Evolutionary conservation across 1,284 basidiomycete species (phyloP), one percentile per base, ranked within the genome.

Genomic region (Neonothopanus nambi): DNA sequence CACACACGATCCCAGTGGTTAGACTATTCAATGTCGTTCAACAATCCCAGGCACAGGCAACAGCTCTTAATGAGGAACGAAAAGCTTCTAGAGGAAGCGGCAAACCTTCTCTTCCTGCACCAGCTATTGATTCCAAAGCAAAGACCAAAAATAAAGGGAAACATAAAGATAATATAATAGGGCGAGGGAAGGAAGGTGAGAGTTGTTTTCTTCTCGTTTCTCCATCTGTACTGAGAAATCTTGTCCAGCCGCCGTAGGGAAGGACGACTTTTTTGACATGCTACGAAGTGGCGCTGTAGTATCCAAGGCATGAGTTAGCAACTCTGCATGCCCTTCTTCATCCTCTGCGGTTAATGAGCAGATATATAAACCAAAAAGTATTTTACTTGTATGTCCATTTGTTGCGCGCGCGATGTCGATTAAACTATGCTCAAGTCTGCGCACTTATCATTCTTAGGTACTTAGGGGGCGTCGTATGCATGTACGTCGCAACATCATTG

Each of bases 1-100:
- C 35, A 42, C 23, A 36, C 23, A 17, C 11, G 26, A 18, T 38
- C 21, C 17, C 50, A 92, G 89, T 92, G 41, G 89, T 92, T 11
- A 85, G 88, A 62, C 72, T 92, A 12, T 92, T 92, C 72, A 92
- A 92, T 63, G 82, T 80, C 2, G 88, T 92, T 48, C 90, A 91
- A 60, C 87, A 90, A 61, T 83, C 89, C 9, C 89, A 92, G 62
- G 69, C 76, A 7, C 78, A 77, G 5, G 73, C 79, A 1, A 67
- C 74, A 15, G 75, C 67, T 7, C 77, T 76, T 17, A 77, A 74
- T 21, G 82, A 84, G 63, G 77, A 83, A 54, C 64, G 76, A 47
- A 89, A 87, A 67, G 71, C 77, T 13, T 66, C 73, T 18, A 75
- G 85, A 61, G 90, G 90, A 3, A 77, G 81, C 11, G 89, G 89